Percentiles rank a stretch among this genome's conserved stretches.
Evolutionary conservation across 1,139 yeast species (phyloP).

Genomic region (Lodderomyces parapsilosis): DNA sequence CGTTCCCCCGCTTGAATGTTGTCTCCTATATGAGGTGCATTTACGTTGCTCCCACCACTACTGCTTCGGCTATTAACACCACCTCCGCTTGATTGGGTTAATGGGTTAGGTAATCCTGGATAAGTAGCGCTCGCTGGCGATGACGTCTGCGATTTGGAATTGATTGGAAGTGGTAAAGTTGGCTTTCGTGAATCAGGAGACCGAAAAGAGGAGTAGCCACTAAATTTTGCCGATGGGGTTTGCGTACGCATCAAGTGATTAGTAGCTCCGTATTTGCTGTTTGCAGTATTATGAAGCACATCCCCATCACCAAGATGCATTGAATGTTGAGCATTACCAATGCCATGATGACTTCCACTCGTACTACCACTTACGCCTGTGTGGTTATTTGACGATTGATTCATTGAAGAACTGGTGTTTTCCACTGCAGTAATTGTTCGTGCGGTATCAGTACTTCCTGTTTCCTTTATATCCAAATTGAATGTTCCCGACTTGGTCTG

Average conservation of each 20-base stretch:
- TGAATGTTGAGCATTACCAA: not conserved
- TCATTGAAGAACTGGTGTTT: slow-evolving; percentile 9
- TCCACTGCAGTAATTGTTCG: slow-evolving; percentile 44
- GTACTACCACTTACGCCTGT: slow-evolving; percentile 8
- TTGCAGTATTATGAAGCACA: slow-evolving; percentile 4
- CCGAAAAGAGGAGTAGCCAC: slow-evolving; percentile 32
- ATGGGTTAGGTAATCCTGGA: slow-evolving; percentile 30
- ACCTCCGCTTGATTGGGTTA: not conserved
- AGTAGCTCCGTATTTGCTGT: slow-evolving; percentile 8
- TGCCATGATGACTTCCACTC: not conserved
- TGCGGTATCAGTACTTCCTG: slow-evolving; percentile 13
- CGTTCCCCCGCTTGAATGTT: not conserved
- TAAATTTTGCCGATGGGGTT: slow-evolving; percentile 14
- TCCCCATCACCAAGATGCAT: not conserved
- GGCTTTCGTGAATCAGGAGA: slow-evolving; percentile 41
- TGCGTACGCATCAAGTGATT: slow-evolving; percentile 2
- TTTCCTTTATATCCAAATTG: slow-evolving; percentile 4
- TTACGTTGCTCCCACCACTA: not conserved
- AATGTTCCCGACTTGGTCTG: slow-evolving; percentile 29
- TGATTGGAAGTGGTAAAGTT: slow-evolving; percentile 40
- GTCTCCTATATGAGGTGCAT: not conserved
- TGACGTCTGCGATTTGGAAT: slow-evolving; percentile 40
- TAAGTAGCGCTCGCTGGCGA: slow-evolving; percentile 47
- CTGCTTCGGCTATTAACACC: not conserved
- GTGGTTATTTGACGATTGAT: slow-evolving; percentile 5